These are phyloP conservation scores for Agaricus sinodeliciosus DNA, from an alignment of 768 basidiomycete species.

Conservation along the genomic window DNA sequence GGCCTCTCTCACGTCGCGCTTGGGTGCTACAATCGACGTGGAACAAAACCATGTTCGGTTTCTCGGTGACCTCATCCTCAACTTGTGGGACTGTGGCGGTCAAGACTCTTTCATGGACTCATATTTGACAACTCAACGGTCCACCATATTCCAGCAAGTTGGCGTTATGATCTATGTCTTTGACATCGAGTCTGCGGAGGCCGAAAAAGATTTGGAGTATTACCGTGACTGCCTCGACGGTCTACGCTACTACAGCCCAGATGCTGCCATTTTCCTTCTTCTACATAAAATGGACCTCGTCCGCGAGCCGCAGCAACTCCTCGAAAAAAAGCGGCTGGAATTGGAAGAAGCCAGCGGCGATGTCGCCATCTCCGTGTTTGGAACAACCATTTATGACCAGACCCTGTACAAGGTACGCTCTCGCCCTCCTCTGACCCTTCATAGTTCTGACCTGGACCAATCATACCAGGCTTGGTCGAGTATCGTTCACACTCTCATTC, in stretches of 20 bases:
- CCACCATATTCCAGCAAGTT: conserved; percentile 95
- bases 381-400: conserved; percentile 96
- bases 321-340: conserved; percentile 71
- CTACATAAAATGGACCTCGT: conserved; percentile 99
- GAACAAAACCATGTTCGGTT: conserved; percentile 98
- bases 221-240: conserved; percentile 89
- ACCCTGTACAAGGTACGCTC: conserved; percentile 80
- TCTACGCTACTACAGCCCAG: conserved; percentile 68
- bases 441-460: not conserved
- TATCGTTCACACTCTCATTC: conserved; percentile 94
- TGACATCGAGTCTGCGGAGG: conserved; percentile 85
- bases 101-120: conserved; percentile 98
- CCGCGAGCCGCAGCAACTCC: conserved; percentile 48
- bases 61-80: conserved; percentile 91
- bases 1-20: conserved; percentile 81
- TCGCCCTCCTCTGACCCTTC: conserved; percentile 4
- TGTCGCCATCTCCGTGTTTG: conserved; percentile 65
- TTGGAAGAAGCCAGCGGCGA: conserved; percentile 63
- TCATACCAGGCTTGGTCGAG: conserved; percentile 86
- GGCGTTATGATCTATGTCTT: conserved; percentile 99
- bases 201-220: conserved; percentile 82
- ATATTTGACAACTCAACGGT: conserved; percentile 85
- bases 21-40: conserved; percentile 97
- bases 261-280: conserved; percentile 82
- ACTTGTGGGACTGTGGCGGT: conserved; percentile 98